Evolutionary conservation across 495 filamentous ascomycete genomes (phyloP).

Genomic region (Xylaria venustula): DNA sequence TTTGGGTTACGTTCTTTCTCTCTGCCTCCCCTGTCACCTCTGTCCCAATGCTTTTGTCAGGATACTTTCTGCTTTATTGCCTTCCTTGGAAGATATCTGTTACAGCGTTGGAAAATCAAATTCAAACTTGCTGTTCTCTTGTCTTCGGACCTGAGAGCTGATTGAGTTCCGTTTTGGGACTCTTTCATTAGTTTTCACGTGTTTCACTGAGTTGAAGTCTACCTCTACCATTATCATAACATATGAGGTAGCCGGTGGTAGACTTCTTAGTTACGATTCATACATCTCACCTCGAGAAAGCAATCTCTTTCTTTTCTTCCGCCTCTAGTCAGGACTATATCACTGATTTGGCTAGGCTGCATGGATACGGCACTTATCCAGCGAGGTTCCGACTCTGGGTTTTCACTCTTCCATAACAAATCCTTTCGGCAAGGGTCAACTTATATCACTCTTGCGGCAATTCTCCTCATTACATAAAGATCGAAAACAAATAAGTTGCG

Average conservation of each 20-base stretch:
- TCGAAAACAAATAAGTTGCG: conserved; percentile 87
- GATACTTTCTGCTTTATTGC: conserved; percentile 61
- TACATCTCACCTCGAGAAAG: conserved; percentile 59
- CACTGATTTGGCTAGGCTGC: conserved; percentile 60
- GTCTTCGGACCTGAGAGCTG: conserved; percentile 59
- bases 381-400: conserved; percentile 87
- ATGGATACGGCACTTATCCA: conserved; percentile 78
- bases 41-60: conserved; percentile 87
- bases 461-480: conserved; percentile 89
- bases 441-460: conserved; percentile 77
- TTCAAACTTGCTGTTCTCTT: conserved; percentile 63
- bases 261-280: conserved; percentile 99
- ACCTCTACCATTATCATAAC: conserved; percentile 40
- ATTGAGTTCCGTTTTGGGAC: conserved; percentile 81
- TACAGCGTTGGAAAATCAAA: conserved; percentile 96
- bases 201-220: conserved; percentile 84
- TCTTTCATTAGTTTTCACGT: conserved; percentile 66
- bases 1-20: conserved; percentile 24
- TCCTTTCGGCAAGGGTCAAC: conserved; percentile 80
- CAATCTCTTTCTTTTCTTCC: conserved; percentile 7
- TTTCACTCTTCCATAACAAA: conserved; percentile 94
- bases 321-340: not conserved
- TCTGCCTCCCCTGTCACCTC: conserved; percentile 11
- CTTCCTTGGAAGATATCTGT: conserved; percentile 81
- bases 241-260: conserved; percentile 59